Evolutionary conservation across 768 basidiomycete genomes (phyloP).

Genomic region (Russula griseocarnosa): DNA sequence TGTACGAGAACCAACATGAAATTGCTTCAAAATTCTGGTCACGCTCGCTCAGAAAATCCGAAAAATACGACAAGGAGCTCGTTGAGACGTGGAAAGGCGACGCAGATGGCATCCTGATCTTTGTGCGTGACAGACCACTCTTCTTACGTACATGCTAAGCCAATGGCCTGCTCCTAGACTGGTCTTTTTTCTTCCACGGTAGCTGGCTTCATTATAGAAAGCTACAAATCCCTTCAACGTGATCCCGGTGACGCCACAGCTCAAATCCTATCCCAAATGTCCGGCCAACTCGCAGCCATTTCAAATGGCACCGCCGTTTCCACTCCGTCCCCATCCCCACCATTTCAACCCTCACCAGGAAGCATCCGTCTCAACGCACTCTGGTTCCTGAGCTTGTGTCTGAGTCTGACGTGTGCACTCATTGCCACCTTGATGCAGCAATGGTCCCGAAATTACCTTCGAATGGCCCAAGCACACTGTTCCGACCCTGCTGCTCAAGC

Average conservation of each 20-base stretch:
- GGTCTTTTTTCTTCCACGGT: conserved; percentile 13
- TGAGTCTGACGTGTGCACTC: conserved; percentile 22
- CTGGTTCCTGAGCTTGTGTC: conserved; percentile 23
- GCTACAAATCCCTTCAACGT: conserved; percentile 12
- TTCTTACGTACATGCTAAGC: background rate
- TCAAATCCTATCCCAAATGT: conserved; percentile 4
- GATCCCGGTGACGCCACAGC: conserved; percentile 3
- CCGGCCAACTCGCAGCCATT: conserved; percentile 1
- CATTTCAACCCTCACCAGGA: background rate
- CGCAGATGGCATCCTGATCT: conserved; percentile 13
- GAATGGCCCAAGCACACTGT: conserved; percentile 4
- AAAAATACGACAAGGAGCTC: conserved; percentile 7
- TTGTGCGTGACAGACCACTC: background rate
- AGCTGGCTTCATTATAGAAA: conserved; percentile 13
- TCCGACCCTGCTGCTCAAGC: conserved; percentile 14
- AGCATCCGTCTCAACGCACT: conserved; percentile 15
- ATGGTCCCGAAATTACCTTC: conserved; percentile 21
- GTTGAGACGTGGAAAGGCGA: conserved; percentile 9
- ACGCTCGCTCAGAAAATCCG: background rate
- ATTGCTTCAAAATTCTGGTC: conserved; percentile 7
- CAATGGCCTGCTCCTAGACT: background rate
- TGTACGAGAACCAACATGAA: conserved; percentile 6
- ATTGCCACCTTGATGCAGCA: conserved; percentile 23
- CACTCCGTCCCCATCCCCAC: background rate
- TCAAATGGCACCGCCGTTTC: conserved; percentile 1